phyloP scores from a whole-genome alignment of 306 rosid species.

The Prunus kanzakura region DNA sequence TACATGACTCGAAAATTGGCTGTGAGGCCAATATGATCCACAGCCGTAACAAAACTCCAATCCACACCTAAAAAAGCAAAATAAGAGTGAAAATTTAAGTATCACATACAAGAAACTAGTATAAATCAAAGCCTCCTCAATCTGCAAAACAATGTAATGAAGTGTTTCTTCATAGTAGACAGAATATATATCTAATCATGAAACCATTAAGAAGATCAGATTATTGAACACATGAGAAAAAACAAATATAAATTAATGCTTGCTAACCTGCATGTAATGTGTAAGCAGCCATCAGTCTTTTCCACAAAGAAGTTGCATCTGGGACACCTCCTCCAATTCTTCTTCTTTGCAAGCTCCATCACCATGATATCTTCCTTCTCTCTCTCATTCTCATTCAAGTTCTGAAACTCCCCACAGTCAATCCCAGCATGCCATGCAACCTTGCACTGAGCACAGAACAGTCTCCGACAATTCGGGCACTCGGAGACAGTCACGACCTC shows the following conservation, averaged over 20 bases:
- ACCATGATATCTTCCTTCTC: constrained; percentile 45
- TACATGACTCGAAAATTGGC: background rate
- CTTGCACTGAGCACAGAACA: constrained; percentile 61
- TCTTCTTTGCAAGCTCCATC: constrained; percentile 41
- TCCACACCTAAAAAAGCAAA: constrained; percentile 35
- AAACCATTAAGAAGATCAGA: background rate
- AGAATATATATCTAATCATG: too few relatives aligned
- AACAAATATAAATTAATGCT: background rate
- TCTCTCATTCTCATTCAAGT: constrained; percentile 15
- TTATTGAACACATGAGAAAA: too few relatives aligned
- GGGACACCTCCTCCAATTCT: constrained; percentile 55
- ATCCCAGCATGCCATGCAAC: constrained; percentile 58
- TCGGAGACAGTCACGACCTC: constrained; percentile 45
- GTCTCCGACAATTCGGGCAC: constrained; percentile 47
- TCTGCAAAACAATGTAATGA: too few relatives aligned
- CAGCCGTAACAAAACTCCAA: constrained; percentile 41
- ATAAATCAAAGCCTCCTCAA: too few relatives aligned
- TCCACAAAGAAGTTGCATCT: constrained; percentile 51
- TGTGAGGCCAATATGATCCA: constrained; percentile 28
- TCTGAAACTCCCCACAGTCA: constrained; percentile 41
- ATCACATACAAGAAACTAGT: too few relatives aligned
- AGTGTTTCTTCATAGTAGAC: too few relatives aligned
- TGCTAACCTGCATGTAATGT: constrained; percentile 51
- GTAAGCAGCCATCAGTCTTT: constrained; percentile 37
- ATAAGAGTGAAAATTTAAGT: background rate